Evolutionary conservation across 2,329 filamentous ascomycete genomes (phyloP), one percentile per base, ranked within the genome.

Genomic region (Cladosporium sp.): DNA sequence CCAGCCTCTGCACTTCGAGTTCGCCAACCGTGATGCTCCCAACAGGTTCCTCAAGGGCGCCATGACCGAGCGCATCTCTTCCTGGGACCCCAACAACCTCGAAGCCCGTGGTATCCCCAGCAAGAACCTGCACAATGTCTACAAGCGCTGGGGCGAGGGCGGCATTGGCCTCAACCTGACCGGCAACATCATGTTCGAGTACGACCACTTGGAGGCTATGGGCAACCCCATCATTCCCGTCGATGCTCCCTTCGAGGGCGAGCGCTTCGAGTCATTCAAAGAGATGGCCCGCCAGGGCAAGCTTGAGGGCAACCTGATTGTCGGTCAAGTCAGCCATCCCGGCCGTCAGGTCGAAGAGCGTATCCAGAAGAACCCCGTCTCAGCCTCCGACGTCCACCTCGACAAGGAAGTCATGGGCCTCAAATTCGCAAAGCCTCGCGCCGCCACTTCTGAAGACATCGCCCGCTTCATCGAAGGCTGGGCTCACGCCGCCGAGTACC

Each of bases 1-100:
- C 52, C 66, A 78, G 62, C 73, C 75, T n/a, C 69, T 78, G 49
- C 64, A 73, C 32, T 78, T 77, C 60, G 70, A 70, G 15, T 78
- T 78, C 62, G 80, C 79, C 40, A 77, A 79, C 52, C 77, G 75
- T 57, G 80, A 78, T 1, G 84, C 84, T 1, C 80, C 79, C 40
- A 89, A 88, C 67, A 77, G 84, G n/a, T 84, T 88, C 65, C 70
- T 88, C 62, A 89, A 89, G 70, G 83, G 76, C 5, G 81, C 86
- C 40, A 88, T 89, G 85, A 82, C 82, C 1, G 86, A 89, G 68
- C 75, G 79, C 7, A 73, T 88, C 13, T 82, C 83, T 0, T 83
- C 80, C 4, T 89, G 83, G 83, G 77, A 82, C 58, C 74, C 79
- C 6, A 77, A 77, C 22, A 75, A 83, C 57, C 63, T 81, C 8